Percentiles rank a stretch among this genome's conserved stretches.
Evolutionary conservation across 495 filamentous ascomycete genomes (phyloP).

Genomic region (Penicillium salamii): DNA sequence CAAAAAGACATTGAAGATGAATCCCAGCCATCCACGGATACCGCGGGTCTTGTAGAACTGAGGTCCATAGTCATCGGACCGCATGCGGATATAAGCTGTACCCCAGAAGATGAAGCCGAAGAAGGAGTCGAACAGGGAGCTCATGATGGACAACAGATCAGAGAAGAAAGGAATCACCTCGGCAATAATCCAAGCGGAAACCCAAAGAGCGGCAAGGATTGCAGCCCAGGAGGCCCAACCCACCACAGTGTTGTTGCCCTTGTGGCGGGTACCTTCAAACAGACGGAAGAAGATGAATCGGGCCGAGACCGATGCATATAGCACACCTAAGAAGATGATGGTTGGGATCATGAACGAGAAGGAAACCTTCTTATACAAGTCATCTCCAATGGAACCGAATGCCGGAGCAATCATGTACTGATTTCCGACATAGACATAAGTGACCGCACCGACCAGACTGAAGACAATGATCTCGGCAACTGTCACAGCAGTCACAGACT

Average conservation of each 20-base stretch:
- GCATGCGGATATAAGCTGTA: conserved; percentile 81
- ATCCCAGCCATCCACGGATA: conserved; percentile 58
- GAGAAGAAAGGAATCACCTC: conserved; percentile 91
- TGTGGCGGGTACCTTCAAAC: conserved; percentile 73
- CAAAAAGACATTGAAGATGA: conserved; percentile 63
- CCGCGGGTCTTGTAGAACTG: conserved; percentile 57
- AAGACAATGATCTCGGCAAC: conserved; percentile 82
- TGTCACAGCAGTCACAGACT: conserved; percentile 83
- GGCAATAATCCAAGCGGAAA: conserved; percentile 77
- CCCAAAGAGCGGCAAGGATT: conserved; percentile 72
- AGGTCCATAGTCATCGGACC: conserved; percentile 62
- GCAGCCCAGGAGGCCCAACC: conserved; percentile 76
- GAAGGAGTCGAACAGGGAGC: conserved; percentile 86
- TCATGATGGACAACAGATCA: conserved; percentile 80
- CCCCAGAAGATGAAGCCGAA: conserved; percentile 97
- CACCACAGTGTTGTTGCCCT: conserved; percentile 72
- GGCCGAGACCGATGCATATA: conserved; percentile 84
- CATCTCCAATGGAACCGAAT: conserved; percentile 73
- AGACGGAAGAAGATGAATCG: conserved; percentile 86
- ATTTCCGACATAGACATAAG: conserved; percentile 80
- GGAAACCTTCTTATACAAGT: conserved; percentile 72
- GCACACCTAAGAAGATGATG: conserved; percentile 81
- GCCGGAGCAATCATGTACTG: conserved; percentile 80
- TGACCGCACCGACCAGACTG: conserved; percentile 67
- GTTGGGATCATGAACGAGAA: conserved; percentile 95